phyloP scores from a whole-genome alignment of 345 rosid genomes.

The Triadica sebifera region DNA sequence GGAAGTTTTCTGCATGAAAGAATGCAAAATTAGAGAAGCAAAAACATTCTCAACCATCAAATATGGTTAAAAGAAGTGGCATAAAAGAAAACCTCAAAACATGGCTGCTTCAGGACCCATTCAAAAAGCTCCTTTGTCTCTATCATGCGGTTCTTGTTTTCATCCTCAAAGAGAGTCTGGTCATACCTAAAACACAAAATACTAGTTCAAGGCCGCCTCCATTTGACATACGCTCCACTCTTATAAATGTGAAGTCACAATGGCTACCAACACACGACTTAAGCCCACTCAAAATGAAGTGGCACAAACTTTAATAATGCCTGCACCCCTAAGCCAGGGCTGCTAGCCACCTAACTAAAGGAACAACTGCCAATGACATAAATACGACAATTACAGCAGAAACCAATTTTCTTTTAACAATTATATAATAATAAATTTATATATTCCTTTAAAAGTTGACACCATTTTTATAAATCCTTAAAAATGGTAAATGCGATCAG shows the following conservation, averaged over 20 bases:
- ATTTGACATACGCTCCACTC: no score
- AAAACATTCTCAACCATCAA: background rate
- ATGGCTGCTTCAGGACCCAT: slow-evolving; percentile 97
- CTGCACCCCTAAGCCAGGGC: no score
- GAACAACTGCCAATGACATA: no score
- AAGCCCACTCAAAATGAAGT: no score
- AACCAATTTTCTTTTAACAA: background rate
- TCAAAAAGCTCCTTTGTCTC: slow-evolving; percentile 92
- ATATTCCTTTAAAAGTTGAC: background rate
- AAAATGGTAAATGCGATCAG: background rate
- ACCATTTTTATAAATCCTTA: background rate
- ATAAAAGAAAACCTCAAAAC: slow-evolving; percentile 70
- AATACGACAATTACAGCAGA: no score
- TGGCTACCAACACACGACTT: no score
- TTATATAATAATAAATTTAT: no score
- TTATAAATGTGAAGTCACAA: no score
- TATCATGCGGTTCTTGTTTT: slow-evolving; percentile 85
- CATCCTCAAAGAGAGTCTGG: slow-evolving; percentile 90
- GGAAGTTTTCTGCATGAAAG: slow-evolving; percentile 79
- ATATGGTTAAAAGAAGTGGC: background rate
- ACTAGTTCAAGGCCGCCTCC: slow-evolving; percentile 16
- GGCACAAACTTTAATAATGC: no score
- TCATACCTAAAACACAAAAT: slow-evolving; percentile 61
- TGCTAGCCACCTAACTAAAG: no score
- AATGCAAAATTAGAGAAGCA: slow-evolving; percentile 1